phyloP scores from a whole-genome alignment of 2,329 filamentous ascomycete species.

The Colletotrichum sp. region DNA sequence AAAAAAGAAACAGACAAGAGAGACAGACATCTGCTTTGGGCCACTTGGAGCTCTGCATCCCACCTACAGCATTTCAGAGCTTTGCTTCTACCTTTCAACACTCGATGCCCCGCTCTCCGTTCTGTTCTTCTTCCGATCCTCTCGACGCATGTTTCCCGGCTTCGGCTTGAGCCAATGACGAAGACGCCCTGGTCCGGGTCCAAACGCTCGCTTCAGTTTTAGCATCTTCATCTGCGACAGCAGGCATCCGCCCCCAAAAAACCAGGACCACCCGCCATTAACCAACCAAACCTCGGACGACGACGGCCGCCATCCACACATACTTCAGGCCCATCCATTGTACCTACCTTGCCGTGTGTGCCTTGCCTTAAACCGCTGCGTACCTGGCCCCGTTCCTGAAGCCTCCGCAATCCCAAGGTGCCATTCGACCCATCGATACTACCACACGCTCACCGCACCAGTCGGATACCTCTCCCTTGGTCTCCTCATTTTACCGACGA shows the following conservation, averaged over 20 bases:
- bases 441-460: background rate
- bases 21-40: background rate
- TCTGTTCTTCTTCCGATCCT: background rate
- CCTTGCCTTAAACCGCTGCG: background rate
- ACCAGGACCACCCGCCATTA: background rate
- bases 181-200: constrained; percentile 7
- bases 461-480: constrained; percentile 4
- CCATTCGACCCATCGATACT: background rate
- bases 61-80: background rate
- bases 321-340: background rate
- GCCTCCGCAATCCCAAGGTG: background rate
- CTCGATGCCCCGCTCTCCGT: background rate
- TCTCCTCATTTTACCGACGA: background rate
- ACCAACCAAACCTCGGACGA: background rate
- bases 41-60: background rate
- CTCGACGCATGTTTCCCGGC: background rate
- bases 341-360: background rate
- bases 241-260: constrained; percentile 16
- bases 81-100: background rate
- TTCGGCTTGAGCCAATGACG: constrained; percentile 13
- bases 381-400: background rate
- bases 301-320: background rate
- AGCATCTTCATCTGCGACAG: constrained; percentile 22
- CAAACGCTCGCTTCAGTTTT: constrained; percentile 23
- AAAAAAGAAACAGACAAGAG: background rate